A percentile compares a stretch with the other conserved stretches of the same genome.
phyloP scores from a whole-genome alignment of 129 eudicot genomes.

The Solidago caesia region DNA sequence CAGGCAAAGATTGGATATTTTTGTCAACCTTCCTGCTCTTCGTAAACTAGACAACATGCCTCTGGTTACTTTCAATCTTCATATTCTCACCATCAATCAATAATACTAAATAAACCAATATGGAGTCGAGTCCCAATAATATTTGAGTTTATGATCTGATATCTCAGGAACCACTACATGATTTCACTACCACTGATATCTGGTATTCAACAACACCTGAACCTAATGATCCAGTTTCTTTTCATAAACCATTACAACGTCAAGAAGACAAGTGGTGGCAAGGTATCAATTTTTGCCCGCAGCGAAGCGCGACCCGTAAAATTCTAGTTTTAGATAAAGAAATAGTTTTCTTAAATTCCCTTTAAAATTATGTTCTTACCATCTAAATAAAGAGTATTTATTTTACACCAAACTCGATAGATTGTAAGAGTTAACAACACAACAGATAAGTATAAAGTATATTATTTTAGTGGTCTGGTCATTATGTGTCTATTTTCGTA shows the following conservation, averaged over 20 bases:
- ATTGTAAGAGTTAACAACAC: too few relatives aligned
- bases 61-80: slow-evolving; percentile 50
- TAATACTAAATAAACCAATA: neutral
- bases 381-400: too few relatives aligned
- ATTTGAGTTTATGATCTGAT: neutral
- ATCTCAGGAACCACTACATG: slow-evolving; percentile 70
- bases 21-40: slow-evolving; percentile 88
- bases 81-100: neutral
- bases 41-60: slow-evolving; percentile 94
- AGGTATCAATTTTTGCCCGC: too few relatives aligned
- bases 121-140: neutral
- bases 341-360: too few relatives aligned
- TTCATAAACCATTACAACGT: slow-evolving; percentile 63
- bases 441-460: too few relatives aligned
- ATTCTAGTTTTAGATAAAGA: too few relatives aligned
- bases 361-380: too few relatives aligned
- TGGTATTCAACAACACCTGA: slow-evolving; percentile 84
- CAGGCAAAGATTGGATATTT: slow-evolving; percentile 52
- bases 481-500: too few relatives aligned
- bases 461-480: too few relatives aligned
- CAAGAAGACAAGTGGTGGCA: slow-evolving; percentile 98
- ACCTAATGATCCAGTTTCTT: slow-evolving; percentile 65
- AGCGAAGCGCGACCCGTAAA: too few relatives aligned
- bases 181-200: slow-evolving; percentile 71
- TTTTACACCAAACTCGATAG: too few relatives aligned